phyloP scores from a whole-genome alignment of 2,329 filamentous ascomycete genomes.

The Bipolaris cookei region DNA sequence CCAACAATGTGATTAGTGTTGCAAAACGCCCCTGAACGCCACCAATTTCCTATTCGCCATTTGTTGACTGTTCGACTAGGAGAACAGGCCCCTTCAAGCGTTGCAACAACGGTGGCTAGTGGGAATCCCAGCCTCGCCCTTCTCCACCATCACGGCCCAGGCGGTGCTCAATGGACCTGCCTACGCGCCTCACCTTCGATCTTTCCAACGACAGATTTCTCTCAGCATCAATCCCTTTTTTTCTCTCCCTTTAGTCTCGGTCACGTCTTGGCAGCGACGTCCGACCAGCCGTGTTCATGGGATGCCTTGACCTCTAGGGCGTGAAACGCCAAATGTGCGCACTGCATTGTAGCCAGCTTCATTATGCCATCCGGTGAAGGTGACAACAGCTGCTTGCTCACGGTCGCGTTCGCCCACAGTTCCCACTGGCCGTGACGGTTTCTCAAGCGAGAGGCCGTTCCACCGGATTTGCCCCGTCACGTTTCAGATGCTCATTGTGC shows the following conservation, averaged over 20 bases:
- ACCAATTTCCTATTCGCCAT: background rate
- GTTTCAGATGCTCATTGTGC: constrained; percentile 15
- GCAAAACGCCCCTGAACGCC: background rate
- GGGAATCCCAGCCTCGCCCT: background rate
- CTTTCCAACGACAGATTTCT: background rate
- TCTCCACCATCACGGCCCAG: background rate
- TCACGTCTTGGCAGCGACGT: constrained; percentile 2
- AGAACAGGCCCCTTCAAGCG: background rate
- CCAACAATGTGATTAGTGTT: background rate
- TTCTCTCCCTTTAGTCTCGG: background rate
- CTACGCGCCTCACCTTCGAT: background rate
- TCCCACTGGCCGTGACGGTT: constrained; percentile 1
- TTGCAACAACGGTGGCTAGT: background rate
- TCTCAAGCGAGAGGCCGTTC: constrained; percentile 4
- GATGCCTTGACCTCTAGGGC: background rate
- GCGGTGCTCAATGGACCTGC: background rate
- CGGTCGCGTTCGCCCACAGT: constrained; percentile 15
- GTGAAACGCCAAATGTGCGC: constrained; percentile 13
- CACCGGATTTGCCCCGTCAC: constrained; percentile 2
- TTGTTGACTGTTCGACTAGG: background rate
- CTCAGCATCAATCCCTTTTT: background rate
- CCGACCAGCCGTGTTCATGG: background rate
- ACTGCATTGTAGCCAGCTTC: constrained; percentile 7
- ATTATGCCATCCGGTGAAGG: constrained; percentile 4
- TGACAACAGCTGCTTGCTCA: constrained; percentile 2